Evolutionary conservation across 352 stramenopile genomes (phyloP).

Genomic region (Phytophthora niederhauseri): DNA sequence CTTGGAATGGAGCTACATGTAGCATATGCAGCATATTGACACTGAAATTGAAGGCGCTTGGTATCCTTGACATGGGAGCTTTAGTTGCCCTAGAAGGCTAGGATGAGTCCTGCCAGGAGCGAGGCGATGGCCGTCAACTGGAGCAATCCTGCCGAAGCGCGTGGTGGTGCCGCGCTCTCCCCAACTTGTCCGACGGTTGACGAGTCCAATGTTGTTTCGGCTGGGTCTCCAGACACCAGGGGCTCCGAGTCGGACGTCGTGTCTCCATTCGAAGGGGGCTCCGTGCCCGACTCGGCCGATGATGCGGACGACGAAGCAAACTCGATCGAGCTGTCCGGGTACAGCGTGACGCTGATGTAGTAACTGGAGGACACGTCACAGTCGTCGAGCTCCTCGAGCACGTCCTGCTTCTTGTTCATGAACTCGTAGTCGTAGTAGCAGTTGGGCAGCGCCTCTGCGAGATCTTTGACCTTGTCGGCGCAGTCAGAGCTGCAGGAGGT

Average conservation of each 20-base stretch:
- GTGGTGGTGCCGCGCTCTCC: background rate
- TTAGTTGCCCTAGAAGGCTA: conserved; percentile 5
- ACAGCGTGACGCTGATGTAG: conserved; percentile 18
- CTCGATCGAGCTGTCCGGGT: conserved; percentile 13
- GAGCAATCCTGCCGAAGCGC: background rate
- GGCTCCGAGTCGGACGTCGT: background rate
- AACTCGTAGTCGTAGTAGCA: conserved; percentile 45
- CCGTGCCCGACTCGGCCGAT: conserved; percentile 2
- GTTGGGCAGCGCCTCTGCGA: conserved; percentile 32
- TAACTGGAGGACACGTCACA: conserved; percentile 10
- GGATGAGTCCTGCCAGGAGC: conserved; percentile 2
- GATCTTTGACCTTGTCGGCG: conserved; percentile 22
- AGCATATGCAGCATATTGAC: background rate
- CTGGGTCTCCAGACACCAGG: background rate
- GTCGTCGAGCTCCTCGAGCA: conserved; percentile 21
- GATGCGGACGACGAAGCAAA: conserved; percentile 5
- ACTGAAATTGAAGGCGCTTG: background rate
- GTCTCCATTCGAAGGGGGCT: conserved; percentile 5
- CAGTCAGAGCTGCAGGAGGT: conserved; percentile 37
- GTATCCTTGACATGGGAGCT: no score
- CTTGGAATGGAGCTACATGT: no score
- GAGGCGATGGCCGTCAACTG: background rate
- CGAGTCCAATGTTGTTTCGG: conserved; percentile 8
- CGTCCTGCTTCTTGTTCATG: conserved; percentile 43
- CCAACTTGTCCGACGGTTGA: conserved; percentile 6